Percentiles rank a stretch among this genome's conserved stretches.
Conservation (phyloP, 2,329 filamentous ascomycete species). For the Xylaria sp. region DNA sequence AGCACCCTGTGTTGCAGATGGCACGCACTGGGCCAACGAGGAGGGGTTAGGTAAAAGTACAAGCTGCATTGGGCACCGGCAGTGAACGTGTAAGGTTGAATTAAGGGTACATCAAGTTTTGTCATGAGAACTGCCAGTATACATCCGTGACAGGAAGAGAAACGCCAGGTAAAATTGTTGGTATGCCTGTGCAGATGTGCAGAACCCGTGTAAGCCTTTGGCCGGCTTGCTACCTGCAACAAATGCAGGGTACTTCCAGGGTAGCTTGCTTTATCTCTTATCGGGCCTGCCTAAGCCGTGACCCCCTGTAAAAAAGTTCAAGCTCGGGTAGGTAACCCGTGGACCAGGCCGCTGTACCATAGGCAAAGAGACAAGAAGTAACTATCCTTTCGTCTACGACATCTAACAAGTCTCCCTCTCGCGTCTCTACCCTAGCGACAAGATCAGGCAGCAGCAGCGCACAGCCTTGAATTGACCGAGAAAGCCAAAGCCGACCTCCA, state of each 20-base stretch:
- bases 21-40: background rate
- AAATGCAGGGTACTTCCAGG: background rate
- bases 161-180: too few relatives aligned
- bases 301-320: conserved; percentile 17
- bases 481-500: too few relatives aligned
- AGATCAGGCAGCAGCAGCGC: background rate
- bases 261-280: conserved; percentile 22
- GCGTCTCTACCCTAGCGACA: background rate
- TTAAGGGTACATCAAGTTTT: background rate
- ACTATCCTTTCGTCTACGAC: background rate
- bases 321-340: background rate
- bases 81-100: too few relatives aligned
- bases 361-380: background rate
- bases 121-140: background rate
- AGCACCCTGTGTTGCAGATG: background rate
- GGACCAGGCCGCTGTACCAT: background rate
- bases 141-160: background rate
- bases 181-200: too few relatives aligned
- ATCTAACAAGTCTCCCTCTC: background rate
- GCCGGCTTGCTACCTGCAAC: too few relatives aligned
- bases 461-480: background rate
- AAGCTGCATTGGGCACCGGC: background rate
- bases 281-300: conserved; percentile 1
- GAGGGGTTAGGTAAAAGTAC: background rate
- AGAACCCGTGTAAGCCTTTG: too few relatives aligned